These are phyloP conservation scores for Eutypella sp. DNA, from an alignment of 2,329 filamentous ascomycete genomes.

Conservation along the genomic window DNA sequence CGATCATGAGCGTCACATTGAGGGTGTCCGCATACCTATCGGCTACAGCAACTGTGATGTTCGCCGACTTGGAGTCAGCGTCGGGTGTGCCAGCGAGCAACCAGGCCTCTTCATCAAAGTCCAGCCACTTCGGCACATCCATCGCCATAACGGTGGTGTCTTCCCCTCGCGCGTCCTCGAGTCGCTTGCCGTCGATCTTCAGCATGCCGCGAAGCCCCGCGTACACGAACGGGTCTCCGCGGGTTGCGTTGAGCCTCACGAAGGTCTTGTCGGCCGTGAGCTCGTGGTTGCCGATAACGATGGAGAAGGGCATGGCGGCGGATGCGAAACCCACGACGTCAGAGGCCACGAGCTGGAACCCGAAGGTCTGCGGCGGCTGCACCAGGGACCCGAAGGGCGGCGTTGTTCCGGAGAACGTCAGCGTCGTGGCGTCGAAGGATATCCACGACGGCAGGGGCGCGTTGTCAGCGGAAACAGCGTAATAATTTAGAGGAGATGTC, in stretches of 20 bases:
- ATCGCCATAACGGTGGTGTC: slow-evolving; percentile 46
- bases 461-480: slow-evolving; percentile 69
- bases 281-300: slow-evolving; percentile 67
- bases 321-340: slow-evolving; percentile 75
- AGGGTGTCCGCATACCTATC: slow-evolving; percentile 58
- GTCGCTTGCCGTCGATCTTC: slow-evolving; percentile 51
- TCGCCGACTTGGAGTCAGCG: slow-evolving; percentile 50
- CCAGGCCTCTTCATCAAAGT: slow-evolving; percentile 58
- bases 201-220: slow-evolving; percentile 46
- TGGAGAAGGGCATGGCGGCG: slow-evolving; percentile 59
- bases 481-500: slow-evolving; percentile 56
- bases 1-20: slow-evolving; percentile 44
- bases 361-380: slow-evolving; percentile 66
- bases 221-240: slow-evolving; percentile 48
- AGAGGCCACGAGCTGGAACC: slow-evolving; percentile 69
- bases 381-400: slow-evolving; percentile 59
- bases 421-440: slow-evolving; percentile 57
- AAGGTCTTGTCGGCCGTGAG: slow-evolving; percentile 57
- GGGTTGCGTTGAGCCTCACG: slow-evolving; percentile 53
- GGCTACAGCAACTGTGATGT: slow-evolving; percentile 55
- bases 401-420: slow-evolving; percentile 68
- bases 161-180: slow-evolving; percentile 43
- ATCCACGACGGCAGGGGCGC: slow-evolving; percentile 86
- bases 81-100: slow-evolving; percentile 61
- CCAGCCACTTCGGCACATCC: slow-evolving; percentile 63